Percentiles rank a stretch among this genome's conserved stretches.
Evolutionary conservation across 2,329 filamentous ascomycete species (phyloP).

Genomic region (Eurotiales sp.): DNA sequence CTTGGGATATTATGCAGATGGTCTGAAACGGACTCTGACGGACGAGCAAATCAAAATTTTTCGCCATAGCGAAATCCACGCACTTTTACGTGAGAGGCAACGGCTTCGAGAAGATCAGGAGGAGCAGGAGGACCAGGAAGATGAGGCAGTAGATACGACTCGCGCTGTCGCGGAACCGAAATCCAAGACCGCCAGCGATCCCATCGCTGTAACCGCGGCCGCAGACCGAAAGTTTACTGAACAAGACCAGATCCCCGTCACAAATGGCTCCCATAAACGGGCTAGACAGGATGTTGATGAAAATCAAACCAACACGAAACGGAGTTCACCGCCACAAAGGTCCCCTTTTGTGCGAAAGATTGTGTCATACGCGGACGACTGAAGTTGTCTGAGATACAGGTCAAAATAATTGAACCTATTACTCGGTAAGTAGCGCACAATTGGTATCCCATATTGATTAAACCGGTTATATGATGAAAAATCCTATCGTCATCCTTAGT

Average conservation of each 20-base stretch:
- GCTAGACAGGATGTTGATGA: background rate
- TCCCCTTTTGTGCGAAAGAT: slow-evolving; percentile 26
- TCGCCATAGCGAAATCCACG: slow-evolving; percentile 78
- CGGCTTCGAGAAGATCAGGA: slow-evolving; percentile 28
- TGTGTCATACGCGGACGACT: slow-evolving; percentile 35
- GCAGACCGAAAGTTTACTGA: background rate
- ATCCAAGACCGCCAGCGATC: background rate
- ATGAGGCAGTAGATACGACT: background rate
- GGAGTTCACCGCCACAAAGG: background rate
- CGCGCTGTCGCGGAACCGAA: too few species aligned
- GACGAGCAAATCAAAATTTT: slow-evolving; percentile 90
- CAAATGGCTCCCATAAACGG: background rate
- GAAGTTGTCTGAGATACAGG: slow-evolving; percentile 9
- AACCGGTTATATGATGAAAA: slow-evolving; percentile 73
- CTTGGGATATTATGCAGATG: slow-evolving; percentile 82
- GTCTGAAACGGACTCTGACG: slow-evolving; percentile 82
- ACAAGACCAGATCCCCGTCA: background rate
- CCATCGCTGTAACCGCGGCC: background rate
- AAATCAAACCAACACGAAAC: background rate
- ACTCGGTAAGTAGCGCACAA: background rate
- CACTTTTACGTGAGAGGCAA: slow-evolving; percentile 56
- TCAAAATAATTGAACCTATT: slow-evolving; percentile 18
- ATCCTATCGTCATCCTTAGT: slow-evolving; percentile 96
- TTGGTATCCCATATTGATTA: background rate
- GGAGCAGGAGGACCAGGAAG: background rate